Percentiles rank a stretch among this genome's conserved stretches.
phyloP scores from a whole-genome alignment of 1,139 yeast species.

The Yamadazyma taylorii region DNA sequence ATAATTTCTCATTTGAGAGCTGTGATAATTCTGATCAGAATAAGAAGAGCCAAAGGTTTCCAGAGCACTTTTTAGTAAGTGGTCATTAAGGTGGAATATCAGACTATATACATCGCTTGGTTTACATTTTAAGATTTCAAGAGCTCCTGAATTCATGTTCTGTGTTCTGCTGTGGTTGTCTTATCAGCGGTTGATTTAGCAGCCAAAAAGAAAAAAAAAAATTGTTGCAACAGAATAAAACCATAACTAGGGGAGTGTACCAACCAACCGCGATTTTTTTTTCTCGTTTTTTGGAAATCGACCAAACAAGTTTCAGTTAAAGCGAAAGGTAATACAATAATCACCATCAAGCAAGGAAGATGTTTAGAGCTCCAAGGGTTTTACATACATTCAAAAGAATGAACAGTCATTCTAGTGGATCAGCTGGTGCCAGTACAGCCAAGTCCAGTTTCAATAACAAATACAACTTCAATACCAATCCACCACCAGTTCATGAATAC shows the following conservation, averaged over 20 bases:
- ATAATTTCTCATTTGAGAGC: not conserved
- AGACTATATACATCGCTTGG: not conserved
- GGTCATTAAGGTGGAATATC: not conserved
- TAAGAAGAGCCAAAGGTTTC: not conserved
- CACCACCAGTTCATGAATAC: slow-evolving; percentile 51
- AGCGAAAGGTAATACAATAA: not conserved
- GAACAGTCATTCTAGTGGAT: slow-evolving; percentile 29
- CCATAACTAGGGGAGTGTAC: slow-evolving; percentile 1
- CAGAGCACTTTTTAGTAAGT: not conserved
- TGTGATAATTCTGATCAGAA: not conserved
- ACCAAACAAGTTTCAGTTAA: slow-evolving; percentile 8
- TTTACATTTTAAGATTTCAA: not conserved
- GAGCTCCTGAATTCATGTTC: not conserved
- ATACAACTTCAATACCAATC: slow-evolving; percentile 43
- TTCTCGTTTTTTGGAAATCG: not conserved
- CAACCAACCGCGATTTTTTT: slow-evolving; percentile 1
- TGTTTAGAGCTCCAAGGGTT: slow-evolving; percentile 10
- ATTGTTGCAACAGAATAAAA: not conserved
- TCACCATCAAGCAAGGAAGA: slow-evolving; percentile 3
- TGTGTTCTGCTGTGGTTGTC: too few species aligned
- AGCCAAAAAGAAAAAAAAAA: slow-evolving; percentile 6
- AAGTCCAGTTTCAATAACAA: slow-evolving; percentile 41
- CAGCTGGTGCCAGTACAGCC: slow-evolving; percentile 20
- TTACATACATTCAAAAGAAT: slow-evolving; percentile 22
- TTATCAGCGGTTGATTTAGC: slow-evolving; percentile 4